These are phyloP conservation scores for Microdochium paspali DNA, from an alignment of 2,329 filamentous ascomycete species.

Conservation along the genomic window DNA sequence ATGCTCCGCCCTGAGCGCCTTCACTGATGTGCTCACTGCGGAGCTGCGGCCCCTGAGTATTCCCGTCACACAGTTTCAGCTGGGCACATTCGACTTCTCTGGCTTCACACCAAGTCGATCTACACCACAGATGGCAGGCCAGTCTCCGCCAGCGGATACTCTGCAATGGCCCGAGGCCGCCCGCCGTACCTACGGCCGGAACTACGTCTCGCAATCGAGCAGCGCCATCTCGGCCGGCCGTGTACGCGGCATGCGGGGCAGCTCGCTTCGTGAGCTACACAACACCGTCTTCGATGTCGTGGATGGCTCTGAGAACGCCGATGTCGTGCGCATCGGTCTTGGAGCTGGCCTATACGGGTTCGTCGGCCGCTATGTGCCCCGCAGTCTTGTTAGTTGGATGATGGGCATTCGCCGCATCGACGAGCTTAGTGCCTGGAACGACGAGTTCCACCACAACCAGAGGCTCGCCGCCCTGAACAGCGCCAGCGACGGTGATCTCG, in stretches of 20 bases:
- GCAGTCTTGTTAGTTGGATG: conserved; percentile 81
- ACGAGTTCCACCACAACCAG: conserved; percentile 25
- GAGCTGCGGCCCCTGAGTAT: conserved; percentile 72
- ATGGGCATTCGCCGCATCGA: conserved; percentile 65
- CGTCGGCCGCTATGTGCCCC: conserved; percentile 72
- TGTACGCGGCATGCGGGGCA: conserved; percentile 55
- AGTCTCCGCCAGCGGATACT: conserved; percentile 40
- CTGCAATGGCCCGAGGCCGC: conserved; percentile 56
- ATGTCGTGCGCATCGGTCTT: conserved; percentile 70
- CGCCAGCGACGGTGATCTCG: conserved; percentile 13
- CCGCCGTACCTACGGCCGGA: conserved; percentile 50
- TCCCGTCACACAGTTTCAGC: conserved; percentile 76
- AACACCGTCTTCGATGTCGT: conserved; percentile 86
- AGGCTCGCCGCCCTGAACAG: conserved; percentile 26
- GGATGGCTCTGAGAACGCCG: conserved; percentile 49
- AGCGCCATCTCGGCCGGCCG: conserved; percentile 47
- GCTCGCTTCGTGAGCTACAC: conserved; percentile 69
- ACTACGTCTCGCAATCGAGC: conserved; percentile 46
- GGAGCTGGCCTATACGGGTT: conserved; percentile 79
- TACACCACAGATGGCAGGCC: conserved; percentile 12
- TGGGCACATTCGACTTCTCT: conserved; percentile 83
- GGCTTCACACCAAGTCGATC: conserved; percentile 45
- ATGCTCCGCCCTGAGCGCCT: conserved; percentile 79
- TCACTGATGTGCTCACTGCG: conserved; percentile 68
- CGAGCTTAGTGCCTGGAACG: conserved; percentile 45